Evolutionary conservation across 2,329 filamentous ascomycete genomes (phyloP).

Genomic region (Fusarium cicatricum): DNA sequence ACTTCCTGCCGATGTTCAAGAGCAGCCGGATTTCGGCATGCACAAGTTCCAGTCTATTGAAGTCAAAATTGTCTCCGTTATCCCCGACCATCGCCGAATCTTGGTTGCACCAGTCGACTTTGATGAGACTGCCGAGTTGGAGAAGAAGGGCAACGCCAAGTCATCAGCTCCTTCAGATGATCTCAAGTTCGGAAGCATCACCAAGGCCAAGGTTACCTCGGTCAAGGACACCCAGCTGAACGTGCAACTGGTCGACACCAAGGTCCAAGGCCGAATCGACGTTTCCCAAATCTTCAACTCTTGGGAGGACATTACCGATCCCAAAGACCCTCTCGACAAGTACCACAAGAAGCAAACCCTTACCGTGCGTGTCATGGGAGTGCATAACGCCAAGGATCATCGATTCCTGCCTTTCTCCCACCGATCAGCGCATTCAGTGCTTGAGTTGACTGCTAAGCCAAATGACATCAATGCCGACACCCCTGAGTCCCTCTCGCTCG

Average conservation of each 20-base stretch:
- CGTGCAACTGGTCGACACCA: constrained; percentile 78
- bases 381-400: constrained; percentile 90
- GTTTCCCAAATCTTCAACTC: constrained; percentile 88
- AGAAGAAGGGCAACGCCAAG: constrained; percentile 48
- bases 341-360: constrained; percentile 78
- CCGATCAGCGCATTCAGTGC: constrained; percentile 80
- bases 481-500: constrained; percentile 68
- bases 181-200: constrained; percentile 74
- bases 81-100: constrained; percentile 75
- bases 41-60: constrained; percentile 78
- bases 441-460: constrained; percentile 86
- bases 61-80: constrained; percentile 75
- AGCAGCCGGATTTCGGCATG: constrained; percentile 79
- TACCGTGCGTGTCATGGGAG: constrained; percentile 79
- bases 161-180: constrained; percentile 66
- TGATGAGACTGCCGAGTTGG: constrained; percentile 53
- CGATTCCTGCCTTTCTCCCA: constrained; percentile 92
- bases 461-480: constrained; percentile 63
- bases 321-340: constrained; percentile 77
- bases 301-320: constrained; percentile 86
- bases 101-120: constrained; percentile 60
- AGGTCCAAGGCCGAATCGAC: constrained; percentile 88
- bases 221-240: constrained; percentile 94
- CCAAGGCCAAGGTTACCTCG: constrained; percentile 81
- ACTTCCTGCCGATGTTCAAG: constrained; percentile 73